phyloP scores from a whole-genome alignment of 371 early-diverging fungal species.

The Lichtheimia ornata region DNA sequence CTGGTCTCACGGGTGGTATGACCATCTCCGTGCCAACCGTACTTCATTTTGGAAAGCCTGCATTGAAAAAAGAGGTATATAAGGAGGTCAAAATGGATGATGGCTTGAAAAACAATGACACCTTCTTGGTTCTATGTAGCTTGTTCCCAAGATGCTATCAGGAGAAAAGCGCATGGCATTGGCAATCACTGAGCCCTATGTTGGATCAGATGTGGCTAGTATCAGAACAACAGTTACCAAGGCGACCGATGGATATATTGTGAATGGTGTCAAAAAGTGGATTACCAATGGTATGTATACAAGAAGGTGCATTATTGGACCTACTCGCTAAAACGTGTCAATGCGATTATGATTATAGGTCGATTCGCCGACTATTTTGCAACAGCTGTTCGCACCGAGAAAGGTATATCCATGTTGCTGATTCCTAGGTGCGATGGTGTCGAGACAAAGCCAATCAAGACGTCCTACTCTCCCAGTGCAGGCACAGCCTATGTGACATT shows the following conservation, averaged over 20 bases:
- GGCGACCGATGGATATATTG: slow-evolving; percentile 67
- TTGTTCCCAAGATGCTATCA: slow-evolving; percentile 67
- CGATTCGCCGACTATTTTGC: slow-evolving; percentile 63
- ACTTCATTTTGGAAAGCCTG: slow-evolving; percentile 28
- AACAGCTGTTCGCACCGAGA: slow-evolving; percentile 61
- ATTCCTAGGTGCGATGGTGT: slow-evolving; percentile 61
- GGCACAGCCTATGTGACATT: slow-evolving; percentile 56
- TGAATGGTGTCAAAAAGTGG: slow-evolving; percentile 86
- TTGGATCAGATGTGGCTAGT: slow-evolving; percentile 85
- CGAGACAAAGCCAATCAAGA: slow-evolving; percentile 62
- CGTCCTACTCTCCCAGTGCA: slow-evolving; percentile 59
- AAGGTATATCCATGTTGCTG: slow-evolving; percentile 66
- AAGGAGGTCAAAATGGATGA: too few relatives aligned
- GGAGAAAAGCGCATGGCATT: slow-evolving; percentile 80
- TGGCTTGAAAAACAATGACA: not conserved
- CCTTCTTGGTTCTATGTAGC: not conserved
- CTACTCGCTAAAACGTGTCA: not conserved
- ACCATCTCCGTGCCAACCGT: slow-evolving; percentile 60
- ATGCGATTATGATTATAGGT: not conserved
- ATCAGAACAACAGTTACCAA: slow-evolving; percentile 71
- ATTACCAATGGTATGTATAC: slow-evolving; percentile 54
- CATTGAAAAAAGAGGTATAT: slow-evolving; percentile 35
- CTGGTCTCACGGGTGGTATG: slow-evolving; percentile 44
- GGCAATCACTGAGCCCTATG: slow-evolving; percentile 64
- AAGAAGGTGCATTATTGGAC: not conserved